Evolutionary conservation across 345 rosid species (phyloP).

Genomic region (Salix exigua): DNA sequence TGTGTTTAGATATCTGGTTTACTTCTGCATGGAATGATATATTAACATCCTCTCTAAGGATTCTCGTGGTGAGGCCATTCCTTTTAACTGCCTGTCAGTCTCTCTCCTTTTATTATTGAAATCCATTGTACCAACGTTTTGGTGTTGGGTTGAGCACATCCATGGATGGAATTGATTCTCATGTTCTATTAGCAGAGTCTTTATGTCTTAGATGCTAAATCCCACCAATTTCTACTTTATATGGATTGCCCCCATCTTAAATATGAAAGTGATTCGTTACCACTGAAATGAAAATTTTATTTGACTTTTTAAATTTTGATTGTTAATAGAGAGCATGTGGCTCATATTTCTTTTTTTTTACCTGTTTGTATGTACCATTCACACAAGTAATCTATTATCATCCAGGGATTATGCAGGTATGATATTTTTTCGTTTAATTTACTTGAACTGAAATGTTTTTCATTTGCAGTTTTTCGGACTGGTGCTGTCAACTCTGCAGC

Average conservation of each 20-base stretch:
- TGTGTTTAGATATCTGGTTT: background rate
- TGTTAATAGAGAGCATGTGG: background rate
- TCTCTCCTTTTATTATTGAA: background rate
- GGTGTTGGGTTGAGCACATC: background rate
- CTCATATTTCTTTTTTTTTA: background rate
- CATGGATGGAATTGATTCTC: background rate
- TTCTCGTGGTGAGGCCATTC: background rate
- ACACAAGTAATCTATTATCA: background rate
- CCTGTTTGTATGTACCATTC: background rate
- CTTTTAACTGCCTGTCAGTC: background rate
- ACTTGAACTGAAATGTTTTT: background rate
- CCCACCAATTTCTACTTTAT: background rate
- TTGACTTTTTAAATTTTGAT: background rate
- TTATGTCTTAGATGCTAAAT: background rate
- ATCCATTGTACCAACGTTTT: background rate
- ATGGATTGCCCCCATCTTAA: background rate
- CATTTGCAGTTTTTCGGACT: slow-evolving; percentile 64
- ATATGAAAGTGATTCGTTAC: background rate
- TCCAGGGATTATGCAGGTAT: background rate
- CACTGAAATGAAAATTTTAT: background rate
- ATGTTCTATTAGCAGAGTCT: background rate
- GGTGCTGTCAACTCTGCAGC: slow-evolving; percentile 85
- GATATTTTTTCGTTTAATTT: background rate
- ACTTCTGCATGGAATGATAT: background rate
- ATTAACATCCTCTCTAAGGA: background rate